These are phyloP conservation scores for Scortechinia acanthostroma DNA, from an alignment of 2,329 filamentous ascomycete species.

Conservation along the genomic window DNA sequence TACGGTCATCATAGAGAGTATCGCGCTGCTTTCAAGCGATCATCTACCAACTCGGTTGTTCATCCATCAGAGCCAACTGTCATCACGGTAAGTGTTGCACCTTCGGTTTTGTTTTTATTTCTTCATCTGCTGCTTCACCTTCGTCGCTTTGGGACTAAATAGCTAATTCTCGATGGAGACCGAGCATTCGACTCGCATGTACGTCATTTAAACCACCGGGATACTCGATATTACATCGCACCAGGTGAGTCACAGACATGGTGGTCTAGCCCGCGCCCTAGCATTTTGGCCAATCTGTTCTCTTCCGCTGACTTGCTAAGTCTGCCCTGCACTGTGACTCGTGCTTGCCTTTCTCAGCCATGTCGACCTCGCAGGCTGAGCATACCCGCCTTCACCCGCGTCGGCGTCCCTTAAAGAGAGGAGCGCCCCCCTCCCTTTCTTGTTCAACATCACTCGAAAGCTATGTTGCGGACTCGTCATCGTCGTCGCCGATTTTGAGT, in stretches of 20 bases:
- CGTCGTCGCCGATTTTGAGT: constrained; percentile 13
- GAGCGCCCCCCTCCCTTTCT: neutral
- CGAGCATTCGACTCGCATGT: neutral
- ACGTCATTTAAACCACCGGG: neutral
- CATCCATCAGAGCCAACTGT: too few relatives aligned
- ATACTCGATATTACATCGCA: neutral
- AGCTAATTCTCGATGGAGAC: neutral
- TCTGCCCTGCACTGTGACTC: neutral
- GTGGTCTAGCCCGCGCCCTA: neutral
- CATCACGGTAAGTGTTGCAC: too few relatives aligned
- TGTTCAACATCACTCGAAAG: too few relatives aligned
- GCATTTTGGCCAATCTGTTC: neutral
- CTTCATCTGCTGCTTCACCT: neutral
- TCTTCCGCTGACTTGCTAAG: neutral
- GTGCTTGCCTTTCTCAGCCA: neutral
- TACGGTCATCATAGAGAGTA: too few relatives aligned
- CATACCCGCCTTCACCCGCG: neutral
- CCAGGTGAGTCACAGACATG: neutral
- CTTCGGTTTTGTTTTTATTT: neutral
- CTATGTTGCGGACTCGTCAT: neutral
- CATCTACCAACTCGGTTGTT: too few relatives aligned
- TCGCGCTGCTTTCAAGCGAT: too few relatives aligned
- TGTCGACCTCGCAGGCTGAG: neutral
- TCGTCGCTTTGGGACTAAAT: neutral
- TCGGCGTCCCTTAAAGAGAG: neutral